Evolutionary conservation across 805 yeast genomes (phyloP).

Genomic region (Millerozyma miso): DNA sequence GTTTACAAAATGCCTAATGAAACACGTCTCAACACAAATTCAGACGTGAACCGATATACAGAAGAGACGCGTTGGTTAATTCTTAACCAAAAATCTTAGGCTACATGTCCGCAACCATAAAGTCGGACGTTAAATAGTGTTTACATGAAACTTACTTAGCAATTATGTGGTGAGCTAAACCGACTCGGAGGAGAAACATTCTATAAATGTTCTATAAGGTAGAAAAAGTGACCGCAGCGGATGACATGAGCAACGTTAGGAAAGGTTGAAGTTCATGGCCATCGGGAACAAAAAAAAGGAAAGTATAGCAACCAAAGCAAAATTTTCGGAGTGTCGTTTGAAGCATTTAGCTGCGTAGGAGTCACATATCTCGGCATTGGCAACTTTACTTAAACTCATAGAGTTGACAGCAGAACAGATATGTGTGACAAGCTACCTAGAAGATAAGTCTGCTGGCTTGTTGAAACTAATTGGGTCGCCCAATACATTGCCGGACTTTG

Average conservation of each 20-base stretch:
- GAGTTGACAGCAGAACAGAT: not conserved
- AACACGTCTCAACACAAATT: not conserved
- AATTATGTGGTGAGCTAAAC: too few species aligned
- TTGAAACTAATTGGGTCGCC: constrained; percentile 1
- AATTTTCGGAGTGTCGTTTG: too few species aligned
- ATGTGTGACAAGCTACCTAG: not conserved
- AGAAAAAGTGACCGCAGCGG: too few species aligned
- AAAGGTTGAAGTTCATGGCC: not conserved
- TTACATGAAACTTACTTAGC: too few species aligned
- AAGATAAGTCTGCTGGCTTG: not conserved
- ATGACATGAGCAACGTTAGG: too few species aligned
- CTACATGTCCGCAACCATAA: not conserved
- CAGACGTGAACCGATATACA: not conserved
- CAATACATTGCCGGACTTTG: not conserved
- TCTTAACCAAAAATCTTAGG: not conserved
- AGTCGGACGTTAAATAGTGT: too few species aligned
- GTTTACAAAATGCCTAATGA: not conserved
- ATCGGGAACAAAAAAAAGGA: too few species aligned
- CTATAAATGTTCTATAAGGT: not conserved
- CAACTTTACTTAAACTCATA: too few species aligned
- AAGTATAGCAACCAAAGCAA: too few species aligned
- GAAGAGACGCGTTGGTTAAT: not conserved
- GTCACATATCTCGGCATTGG: too few species aligned
- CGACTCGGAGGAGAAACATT: not conserved
- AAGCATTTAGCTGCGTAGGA: too few species aligned